Evolutionary conservation across 768 basidiomycete species (phyloP), one percentile per base, ranked within the genome.

Genomic region (Lactarius evosmus): DNA sequence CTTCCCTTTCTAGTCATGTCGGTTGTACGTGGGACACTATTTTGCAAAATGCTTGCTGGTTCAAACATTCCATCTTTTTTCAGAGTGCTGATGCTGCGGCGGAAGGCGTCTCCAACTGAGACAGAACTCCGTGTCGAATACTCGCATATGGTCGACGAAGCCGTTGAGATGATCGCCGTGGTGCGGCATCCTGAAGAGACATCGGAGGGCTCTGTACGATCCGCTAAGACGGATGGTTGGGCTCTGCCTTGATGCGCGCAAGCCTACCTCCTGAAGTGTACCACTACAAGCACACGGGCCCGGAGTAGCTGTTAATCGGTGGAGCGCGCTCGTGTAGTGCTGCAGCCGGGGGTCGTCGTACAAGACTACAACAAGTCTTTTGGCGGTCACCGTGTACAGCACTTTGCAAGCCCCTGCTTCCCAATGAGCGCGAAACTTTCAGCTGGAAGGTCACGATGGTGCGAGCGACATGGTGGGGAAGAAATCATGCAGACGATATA

Each of bases 71-170:
- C 8, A 5, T 59, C 1, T 46, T 22, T 22, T 57, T 17, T 30
- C 53, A 68, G 65, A 22, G 57, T 68, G 44, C 61, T 63, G 17
- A 33, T 62, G 54, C 61, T 68, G 46, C 64, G 57, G n/a, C 52
- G 65, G 32, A 68, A 56, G 32, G 60, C 22, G 17, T 11, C 4
- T 25, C 65, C 61, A 22, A 68, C 65, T 34, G 65, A 62, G 22
- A 55, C 61, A 30, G 66, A 63, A 46, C 17, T 59, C 17, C 40
- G 56, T 3, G 2, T 12, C 30, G 33, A 60, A 32, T n/a, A 36
- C 29, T 60, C 54, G 14, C 11, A 53, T 7, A 53, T 64, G 58
- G 17, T 67, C 36, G 32, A 51, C n/a, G 58, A 65, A 56, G 66
- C 62, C 9, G 33, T 67, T 33, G 64, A 66, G 51, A 66, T 66